Base-by-base conservation (phyloP, 2,329 filamentous ascomycete species). In the Aaosphaeria pasadenensis region DNA sequence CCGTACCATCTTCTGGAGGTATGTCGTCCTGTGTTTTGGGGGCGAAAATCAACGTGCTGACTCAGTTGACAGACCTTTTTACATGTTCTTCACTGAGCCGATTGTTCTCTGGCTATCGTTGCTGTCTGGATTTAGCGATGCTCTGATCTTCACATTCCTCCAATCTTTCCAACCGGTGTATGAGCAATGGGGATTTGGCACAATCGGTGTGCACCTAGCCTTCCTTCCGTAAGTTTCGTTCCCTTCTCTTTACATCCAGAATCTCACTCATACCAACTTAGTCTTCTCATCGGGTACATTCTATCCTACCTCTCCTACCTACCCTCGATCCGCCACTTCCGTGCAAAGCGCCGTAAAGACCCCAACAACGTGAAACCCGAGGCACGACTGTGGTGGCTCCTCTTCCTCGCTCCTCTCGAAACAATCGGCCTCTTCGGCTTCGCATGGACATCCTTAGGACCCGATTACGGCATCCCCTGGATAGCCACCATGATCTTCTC, bases 81-180 rank as follows among this genome's bases (percentile, higher is more conserved):
- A 79, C 59, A 87, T 89, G 82, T 87, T 89, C 64, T 53, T 87
- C 32, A 86, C 47, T 4, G 69, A 89, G 69, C 85, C 86, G 7
- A 88, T 88, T 49, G 86, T 89, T 9, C 72, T 86, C n/a, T 80
- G 78, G 24, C 74, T 88, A 6, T 88, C 86, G 2, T 76, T 88
- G 1, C 80, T 89, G 4, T 85, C 80, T 1, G 86, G 86, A 35
- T 88, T 89, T 73, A 83, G 80, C 5, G 86, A 89, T 48, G 84
- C 84, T 5, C 78, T 90, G 4, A 89, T 89, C 69, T 90, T 89
- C 74, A 88, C 86, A 70, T 87, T 87, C 63, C 82, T 89, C 44
- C 84, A 89, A 63, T 86, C 82, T 0, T 89, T 88, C 57, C 69
- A 72, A 1, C 74, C 86, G 1, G 85, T 89, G 1, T 87, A 87